These are phyloP conservation scores for Scolecobasidium constrictum DNA, from an alignment of 2,329 filamentous ascomycete species.

Conservation along the genomic window DNA sequence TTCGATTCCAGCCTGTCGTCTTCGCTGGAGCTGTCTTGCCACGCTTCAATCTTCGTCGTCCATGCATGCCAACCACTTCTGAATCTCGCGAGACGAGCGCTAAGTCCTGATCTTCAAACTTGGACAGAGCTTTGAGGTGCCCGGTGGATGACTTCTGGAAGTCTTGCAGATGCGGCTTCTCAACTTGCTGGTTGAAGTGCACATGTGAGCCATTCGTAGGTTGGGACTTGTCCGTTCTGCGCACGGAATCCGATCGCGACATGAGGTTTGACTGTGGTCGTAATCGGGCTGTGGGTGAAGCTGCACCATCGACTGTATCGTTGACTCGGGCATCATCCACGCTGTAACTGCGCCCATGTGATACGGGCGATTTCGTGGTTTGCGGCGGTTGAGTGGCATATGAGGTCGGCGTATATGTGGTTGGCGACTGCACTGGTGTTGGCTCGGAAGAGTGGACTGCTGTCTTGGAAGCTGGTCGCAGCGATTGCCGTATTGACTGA, in stretches of 20 bases:
- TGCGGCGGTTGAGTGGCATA: background rate
- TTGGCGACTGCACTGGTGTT: background rate
- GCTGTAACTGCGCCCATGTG: slow-evolving; percentile 18
- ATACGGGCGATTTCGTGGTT: background rate
- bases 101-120: slow-evolving; percentile 70
- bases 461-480: slow-evolving; percentile 43
- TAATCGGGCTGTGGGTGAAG: slow-evolving; percentile 24
- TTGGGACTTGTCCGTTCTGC: background rate
- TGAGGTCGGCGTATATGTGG: background rate
- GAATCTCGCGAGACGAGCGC: slow-evolving; percentile 65
- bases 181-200: slow-evolving; percentile 21
- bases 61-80: slow-evolving; percentile 79
- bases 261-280: slow-evolving; percentile 30
- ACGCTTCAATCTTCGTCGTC: slow-evolving; percentile 72
- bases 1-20: slow-evolving; percentile 59
- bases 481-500: slow-evolving; percentile 61
- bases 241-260: slow-evolving; percentile 21
- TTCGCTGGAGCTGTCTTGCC: slow-evolving; percentile 44
- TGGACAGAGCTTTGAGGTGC: slow-evolving; percentile 78
- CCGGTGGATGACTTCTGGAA: slow-evolving; percentile 83
- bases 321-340: slow-evolving; percentile 54
- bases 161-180: slow-evolving; percentile 55
- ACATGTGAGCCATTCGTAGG: slow-evolving; percentile 2
- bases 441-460: slow-evolving; percentile 2
- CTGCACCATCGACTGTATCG: slow-evolving; percentile 32